A percentile compares a stretch with the other conserved stretches of the same genome.
phyloP scores from a whole-genome alignment of 495 filamentous ascomycete species.

The Daldinia loculata region DNA sequence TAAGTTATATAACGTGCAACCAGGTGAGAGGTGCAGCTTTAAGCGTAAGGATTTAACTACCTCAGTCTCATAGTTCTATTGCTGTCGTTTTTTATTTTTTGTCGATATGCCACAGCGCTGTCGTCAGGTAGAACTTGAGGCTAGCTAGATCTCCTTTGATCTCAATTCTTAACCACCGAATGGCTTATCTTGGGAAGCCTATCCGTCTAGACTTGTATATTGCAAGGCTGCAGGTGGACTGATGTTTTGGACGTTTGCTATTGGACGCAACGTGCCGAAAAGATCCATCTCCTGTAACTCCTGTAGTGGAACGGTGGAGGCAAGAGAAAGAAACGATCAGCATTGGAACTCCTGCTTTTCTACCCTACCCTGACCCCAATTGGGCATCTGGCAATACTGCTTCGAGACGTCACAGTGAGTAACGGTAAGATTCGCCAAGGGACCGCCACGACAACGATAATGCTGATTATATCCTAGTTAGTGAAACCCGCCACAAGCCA shows the following conservation, averaged over 20 bases:
- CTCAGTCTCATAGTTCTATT: constrained; percentile 5
- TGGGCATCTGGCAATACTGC: constrained; percentile 34
- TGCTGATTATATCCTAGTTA: constrained; percentile 37
- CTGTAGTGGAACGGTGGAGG: constrained; percentile 24
- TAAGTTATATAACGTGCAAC: constrained; percentile 35
- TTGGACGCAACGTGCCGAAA: constrained; percentile 37
- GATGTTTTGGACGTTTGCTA: constrained; percentile 24
- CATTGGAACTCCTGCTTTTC: constrained; percentile 17
- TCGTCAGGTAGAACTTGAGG: constrained; percentile 8
- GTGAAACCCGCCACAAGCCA: constrained; percentile 34
- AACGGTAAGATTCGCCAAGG: constrained; percentile 39
- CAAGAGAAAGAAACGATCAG: constrained; percentile 30
- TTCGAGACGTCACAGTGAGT: constrained; percentile 41
- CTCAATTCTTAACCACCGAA: constrained; percentile 23
- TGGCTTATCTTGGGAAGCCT: constrained; percentile 13
- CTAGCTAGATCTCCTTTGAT: constrained; percentile 14
- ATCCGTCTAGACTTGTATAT: constrained; percentile 26
- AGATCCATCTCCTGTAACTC: constrained; percentile 32
- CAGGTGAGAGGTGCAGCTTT: constrained; percentile 10
- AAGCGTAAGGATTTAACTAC: constrained; percentile 18
- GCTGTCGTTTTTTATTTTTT: constrained; percentile 20
- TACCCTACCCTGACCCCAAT: constrained; percentile 27
- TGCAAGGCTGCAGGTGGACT: constrained; percentile 39
- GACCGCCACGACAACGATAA: constrained; percentile 36
- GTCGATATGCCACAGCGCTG: constrained; percentile 5